Evolutionary conservation across 2,329 filamentous ascomycete genomes (phyloP).

Genomic region (Drechslerella stenobrocha): DNA sequence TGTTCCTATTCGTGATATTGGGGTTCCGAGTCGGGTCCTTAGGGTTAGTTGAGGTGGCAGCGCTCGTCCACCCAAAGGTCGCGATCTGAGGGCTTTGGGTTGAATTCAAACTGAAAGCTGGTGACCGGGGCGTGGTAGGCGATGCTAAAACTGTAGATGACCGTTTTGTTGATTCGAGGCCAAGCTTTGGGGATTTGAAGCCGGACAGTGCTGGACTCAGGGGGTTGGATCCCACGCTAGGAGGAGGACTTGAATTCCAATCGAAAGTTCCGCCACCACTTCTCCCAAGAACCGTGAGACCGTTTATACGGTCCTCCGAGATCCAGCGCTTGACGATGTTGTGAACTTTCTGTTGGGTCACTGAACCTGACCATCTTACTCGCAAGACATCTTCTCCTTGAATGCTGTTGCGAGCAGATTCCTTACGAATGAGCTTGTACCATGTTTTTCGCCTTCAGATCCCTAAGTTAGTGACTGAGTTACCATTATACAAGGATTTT

Average conservation of each 20-base stretch:
- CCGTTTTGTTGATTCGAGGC: constrained; percentile 27
- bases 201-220: constrained; percentile 26
- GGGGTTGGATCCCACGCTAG: constrained; percentile 4
- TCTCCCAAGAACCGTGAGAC: constrained; percentile 30
- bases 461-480: constrained; percentile 7
- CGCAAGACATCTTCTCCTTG: constrained; percentile 45
- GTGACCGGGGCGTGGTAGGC: constrained; percentile 22
- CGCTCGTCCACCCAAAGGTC: constrained; percentile 29
- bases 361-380: constrained; percentile 39
- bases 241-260: constrained; percentile 51
- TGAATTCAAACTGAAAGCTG: constrained; percentile 38
- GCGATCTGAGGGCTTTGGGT: constrained; percentile 26
- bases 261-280: constrained; percentile 46
- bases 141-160: constrained; percentile 15
- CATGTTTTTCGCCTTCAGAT: constrained; percentile 31
- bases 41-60: background rate
- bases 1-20: constrained; percentile 9
- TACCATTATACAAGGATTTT: background rate
- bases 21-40: constrained; percentile 2
- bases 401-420: constrained; percentile 43
- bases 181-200: constrained; percentile 27
- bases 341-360: constrained; percentile 43
- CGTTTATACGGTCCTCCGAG: constrained; percentile 38
- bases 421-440: constrained; percentile 42
- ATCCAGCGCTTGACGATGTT: constrained; percentile 46